Percentiles rank a stretch among this genome's conserved stretches.
Conservation (phyloP, 139 green algal genomes). For the Mesotaenium endlicherianum region DNA sequence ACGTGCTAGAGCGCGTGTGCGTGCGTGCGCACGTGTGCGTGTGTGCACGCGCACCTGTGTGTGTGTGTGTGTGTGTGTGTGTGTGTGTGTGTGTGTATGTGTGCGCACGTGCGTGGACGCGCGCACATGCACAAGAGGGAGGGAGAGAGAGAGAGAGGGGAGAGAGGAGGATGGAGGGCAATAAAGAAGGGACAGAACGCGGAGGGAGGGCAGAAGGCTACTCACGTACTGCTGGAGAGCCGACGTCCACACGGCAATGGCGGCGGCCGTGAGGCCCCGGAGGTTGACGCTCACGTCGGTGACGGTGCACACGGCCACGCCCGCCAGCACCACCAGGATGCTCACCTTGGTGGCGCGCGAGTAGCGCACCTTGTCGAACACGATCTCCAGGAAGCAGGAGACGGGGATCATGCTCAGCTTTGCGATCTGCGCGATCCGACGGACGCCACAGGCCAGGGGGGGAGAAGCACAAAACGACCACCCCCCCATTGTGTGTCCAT, state of each 20-base stretch:
- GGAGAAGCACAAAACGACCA: no score
- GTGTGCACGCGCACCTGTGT: no score
- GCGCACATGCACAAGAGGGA: not conserved
- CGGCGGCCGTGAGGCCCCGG: conserved; percentile 35
- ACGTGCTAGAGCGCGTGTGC: no score
- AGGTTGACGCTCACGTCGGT: conserved; percentile 39
- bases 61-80: no score
- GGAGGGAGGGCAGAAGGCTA: not conserved
- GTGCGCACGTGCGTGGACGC: not conserved
- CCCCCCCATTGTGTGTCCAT: no score
- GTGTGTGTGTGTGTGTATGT: no score
- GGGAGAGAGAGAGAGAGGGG: not conserved
- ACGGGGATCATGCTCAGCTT: conserved; percentile 96
- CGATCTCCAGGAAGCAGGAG: conserved; percentile 77
- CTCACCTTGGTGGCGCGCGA: conserved; percentile 52
- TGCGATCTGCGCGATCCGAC: conserved; percentile 64
- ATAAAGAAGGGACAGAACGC: not conserved
- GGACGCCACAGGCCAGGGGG: no score
- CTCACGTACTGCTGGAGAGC: conserved; percentile 52
- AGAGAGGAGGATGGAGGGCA: not conserved
- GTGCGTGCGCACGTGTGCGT: no score
- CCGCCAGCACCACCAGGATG: conserved; percentile 72
- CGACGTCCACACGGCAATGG: conserved; percentile 32
- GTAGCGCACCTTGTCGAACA: conserved; percentile 74
- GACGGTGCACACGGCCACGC: conserved; percentile 63